A percentile compares a stretch with the other conserved stretches of the same genome.
phyloP scores from a whole-genome alignment of 805 yeast species.

The Candida jianshihensis region DNA sequence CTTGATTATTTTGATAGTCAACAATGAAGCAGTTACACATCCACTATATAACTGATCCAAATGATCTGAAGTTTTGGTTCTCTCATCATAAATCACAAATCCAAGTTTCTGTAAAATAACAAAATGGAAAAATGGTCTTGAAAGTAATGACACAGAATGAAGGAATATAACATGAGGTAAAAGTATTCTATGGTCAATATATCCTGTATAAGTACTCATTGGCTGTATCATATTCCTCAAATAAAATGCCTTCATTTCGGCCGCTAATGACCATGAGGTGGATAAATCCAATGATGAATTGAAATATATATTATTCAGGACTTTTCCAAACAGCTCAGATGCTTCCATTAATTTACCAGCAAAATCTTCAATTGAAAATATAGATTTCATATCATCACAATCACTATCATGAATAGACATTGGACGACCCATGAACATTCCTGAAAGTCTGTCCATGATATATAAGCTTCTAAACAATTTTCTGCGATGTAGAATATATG shows the following conservation, averaged over 20 bases:
- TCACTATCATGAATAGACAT: slow-evolving; percentile 29
- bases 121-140: slow-evolving; percentile 36
- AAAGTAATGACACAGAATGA: slow-evolving; percentile 30
- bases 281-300: slow-evolving; percentile 25
- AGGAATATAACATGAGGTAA: slow-evolving; percentile 31
- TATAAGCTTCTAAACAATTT: slow-evolving; percentile 29
- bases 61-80: slow-evolving; percentile 11
- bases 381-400: slow-evolving; percentile 30
- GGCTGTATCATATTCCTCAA: slow-evolving; percentile 26
- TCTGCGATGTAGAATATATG: slow-evolving; percentile 25
- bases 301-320: slow-evolving; percentile 27
- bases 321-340: slow-evolving; percentile 24
- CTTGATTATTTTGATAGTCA: slow-evolving; percentile 28
- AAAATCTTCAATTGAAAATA: slow-evolving; percentile 17
- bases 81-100: slow-evolving; percentile 10
- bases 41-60: slow-evolving; percentile 26
- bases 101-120: slow-evolving; percentile 19
- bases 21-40: slow-evolving; percentile 29
- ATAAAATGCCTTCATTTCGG: slow-evolving; percentile 30
- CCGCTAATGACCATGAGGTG: slow-evolving; percentile 28
- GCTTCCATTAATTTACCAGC: slow-evolving; percentile 26
- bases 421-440: slow-evolving; percentile 32
- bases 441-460: slow-evolving; percentile 28
- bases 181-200: slow-evolving; percentile 17
- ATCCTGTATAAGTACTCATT: slow-evolving; percentile 19